Evolutionary conservation across 2,329 filamentous ascomycete species (phyloP).

Genomic region (Coniochaeta sp.): DNA sequence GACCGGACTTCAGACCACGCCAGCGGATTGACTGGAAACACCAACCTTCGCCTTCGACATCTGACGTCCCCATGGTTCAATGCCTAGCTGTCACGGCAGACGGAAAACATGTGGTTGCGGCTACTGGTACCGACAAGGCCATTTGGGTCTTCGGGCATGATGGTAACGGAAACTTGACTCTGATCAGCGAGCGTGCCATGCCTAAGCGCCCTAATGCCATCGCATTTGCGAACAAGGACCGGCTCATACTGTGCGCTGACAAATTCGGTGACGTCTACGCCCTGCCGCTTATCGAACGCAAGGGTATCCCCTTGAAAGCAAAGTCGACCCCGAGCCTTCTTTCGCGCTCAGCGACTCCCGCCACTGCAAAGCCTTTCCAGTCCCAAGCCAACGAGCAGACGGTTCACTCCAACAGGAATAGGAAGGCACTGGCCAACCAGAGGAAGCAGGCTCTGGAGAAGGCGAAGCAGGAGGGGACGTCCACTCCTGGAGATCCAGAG

Average conservation of each 20-base stretch:
- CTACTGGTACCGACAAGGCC: constrained; percentile 88
- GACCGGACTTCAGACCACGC: not conserved
- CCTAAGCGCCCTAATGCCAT: constrained; percentile 83
- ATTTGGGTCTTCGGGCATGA: constrained; percentile 74
- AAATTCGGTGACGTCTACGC: constrained; percentile 97
- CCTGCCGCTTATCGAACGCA: constrained; percentile 57
- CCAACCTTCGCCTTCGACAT: not conserved
- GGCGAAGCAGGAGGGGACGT: constrained; percentile 19
- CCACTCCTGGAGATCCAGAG: constrained; percentile 38
- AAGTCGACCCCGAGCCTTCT: constrained; percentile 14
- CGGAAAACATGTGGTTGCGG: constrained; percentile 63
- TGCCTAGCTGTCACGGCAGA: constrained; percentile 58
- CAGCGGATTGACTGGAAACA: not conserved
- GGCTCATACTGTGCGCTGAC: constrained; percentile 75
- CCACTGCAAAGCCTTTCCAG: constrained; percentile 28
- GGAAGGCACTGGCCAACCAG: constrained; percentile 53
- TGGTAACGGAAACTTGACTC: constrained; percentile 50
- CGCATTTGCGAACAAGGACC: constrained; percentile 59
- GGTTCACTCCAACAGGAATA: constrained; percentile 59
- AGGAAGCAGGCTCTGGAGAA: constrained; percentile 20
- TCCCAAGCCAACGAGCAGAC: constrained; percentile 52
- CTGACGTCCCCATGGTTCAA: constrained; percentile 58
- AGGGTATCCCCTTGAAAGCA: constrained; percentile 6
- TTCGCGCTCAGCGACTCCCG: constrained; percentile 10
- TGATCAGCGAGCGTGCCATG: constrained; percentile 72